Evolutionary conservation across 768 basidiomycete genomes (phyloP).

Genomic region (Amanita muscaria): DNA sequence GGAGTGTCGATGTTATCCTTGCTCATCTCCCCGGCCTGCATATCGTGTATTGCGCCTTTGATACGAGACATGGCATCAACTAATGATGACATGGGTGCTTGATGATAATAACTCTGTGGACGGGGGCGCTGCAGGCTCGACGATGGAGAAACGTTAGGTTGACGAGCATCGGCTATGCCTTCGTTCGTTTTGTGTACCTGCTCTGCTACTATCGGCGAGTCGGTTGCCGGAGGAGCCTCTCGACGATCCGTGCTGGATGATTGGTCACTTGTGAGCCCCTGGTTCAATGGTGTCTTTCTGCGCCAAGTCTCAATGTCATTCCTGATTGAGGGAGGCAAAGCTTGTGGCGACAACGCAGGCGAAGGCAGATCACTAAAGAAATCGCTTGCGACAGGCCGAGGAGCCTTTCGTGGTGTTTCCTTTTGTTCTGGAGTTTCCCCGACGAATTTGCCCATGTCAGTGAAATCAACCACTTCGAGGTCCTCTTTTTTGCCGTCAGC

Average conservation of each 20-base stretch:
- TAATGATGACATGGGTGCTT: constrained; percentile 60
- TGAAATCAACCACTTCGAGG: constrained; percentile 75
- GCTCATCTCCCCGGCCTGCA: constrained; percentile 40
- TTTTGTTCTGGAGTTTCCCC: constrained; percentile 21
- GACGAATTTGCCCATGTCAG: constrained; percentile 64
- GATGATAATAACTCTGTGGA: constrained; percentile 34
- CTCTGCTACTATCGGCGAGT: not conserved
- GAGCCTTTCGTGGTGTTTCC: constrained; percentile 17
- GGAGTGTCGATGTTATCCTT: constrained; percentile 22
- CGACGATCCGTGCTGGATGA: not conserved
- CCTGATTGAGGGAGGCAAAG: constrained; percentile 14
- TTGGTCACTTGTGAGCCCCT: not conserved
- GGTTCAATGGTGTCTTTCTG: constrained; percentile 10
- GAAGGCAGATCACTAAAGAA: constrained; percentile 52
- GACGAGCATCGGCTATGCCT: not conserved
- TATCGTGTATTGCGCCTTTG: constrained; percentile 66
- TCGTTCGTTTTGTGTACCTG: constrained; percentile 4
- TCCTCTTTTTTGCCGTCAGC: constrained; percentile 32
- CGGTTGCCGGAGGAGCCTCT: not conserved
- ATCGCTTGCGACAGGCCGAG: constrained; percentile 56
- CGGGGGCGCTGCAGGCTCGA: constrained; percentile 27
- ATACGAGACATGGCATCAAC: constrained; percentile 83
- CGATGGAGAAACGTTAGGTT: constrained; percentile 12
- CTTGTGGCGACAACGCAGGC: constrained; percentile 7
- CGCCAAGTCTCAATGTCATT: constrained; percentile 32